Evolutionary conservation across 2,329 filamentous ascomycete genomes (phyloP).

Genomic region (Pseudogymnoascus sp.): DNA sequence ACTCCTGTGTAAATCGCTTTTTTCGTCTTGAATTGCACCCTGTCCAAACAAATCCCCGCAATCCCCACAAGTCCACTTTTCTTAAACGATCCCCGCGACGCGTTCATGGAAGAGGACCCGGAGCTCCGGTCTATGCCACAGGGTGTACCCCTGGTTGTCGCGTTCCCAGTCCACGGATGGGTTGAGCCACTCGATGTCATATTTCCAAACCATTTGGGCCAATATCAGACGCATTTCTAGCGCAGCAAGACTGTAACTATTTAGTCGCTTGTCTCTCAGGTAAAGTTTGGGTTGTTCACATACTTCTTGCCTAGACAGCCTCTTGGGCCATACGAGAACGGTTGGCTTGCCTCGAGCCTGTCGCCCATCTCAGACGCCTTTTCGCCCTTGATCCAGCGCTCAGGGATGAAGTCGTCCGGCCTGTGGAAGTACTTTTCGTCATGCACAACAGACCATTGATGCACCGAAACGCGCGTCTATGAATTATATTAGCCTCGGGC

Average conservation of each 20-base stretch:
- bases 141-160: conserved; percentile 20
- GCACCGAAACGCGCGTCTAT: conserved; percentile 22
- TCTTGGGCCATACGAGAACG: conserved; percentile 17
- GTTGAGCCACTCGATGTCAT: conserved; percentile 21
- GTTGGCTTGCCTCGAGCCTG: conserved; percentile 19
- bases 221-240: conserved; percentile 20
- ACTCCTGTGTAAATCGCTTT: not conserved
- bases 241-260: conserved; percentile 16
- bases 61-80: not conserved
- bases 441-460: conserved; percentile 19
- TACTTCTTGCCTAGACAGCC: conserved; percentile 19
- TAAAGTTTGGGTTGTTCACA: not conserved
- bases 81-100: not conserved
- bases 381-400: conserved; percentile 19
- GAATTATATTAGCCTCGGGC: not conserved
- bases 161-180: conserved; percentile 18
- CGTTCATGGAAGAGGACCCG: conserved; percentile 11
- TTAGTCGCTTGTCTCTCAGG: not conserved
- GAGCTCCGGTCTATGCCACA: conserved; percentile 20
- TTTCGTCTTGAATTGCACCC: not conserved
- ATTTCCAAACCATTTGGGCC: conserved; percentile 25
- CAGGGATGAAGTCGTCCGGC: conserved; percentile 19
- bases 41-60: not conserved
- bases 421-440: conserved; percentile 18
- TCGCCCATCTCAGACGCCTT: conserved; percentile 22